A percentile compares a stretch with the other conserved stretches of the same genome.
phyloP scores from a whole-genome alignment of 352 stramenopile genomes.

The Thalassiosira hispida region DNA sequence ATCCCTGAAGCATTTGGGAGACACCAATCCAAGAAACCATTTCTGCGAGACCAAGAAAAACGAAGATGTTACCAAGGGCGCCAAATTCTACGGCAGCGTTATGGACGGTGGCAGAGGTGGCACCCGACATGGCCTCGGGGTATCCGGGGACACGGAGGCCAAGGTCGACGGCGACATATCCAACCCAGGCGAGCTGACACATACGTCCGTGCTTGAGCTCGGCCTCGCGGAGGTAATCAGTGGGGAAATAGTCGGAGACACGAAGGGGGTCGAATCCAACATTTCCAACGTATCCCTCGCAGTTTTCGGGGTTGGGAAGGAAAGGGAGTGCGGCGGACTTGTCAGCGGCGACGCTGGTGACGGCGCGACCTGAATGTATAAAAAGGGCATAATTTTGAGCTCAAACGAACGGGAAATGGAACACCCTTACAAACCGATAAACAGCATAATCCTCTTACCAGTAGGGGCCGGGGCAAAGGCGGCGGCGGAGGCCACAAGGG shows the following conservation, averaged over 20 bases:
- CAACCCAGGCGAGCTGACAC: slow-evolving; percentile 84
- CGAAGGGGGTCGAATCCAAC: slow-evolving; percentile 86
- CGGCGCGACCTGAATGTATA: background rate
- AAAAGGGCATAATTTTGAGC: background rate
- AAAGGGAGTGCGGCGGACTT: slow-evolving; percentile 80
- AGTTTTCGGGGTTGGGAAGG: slow-evolving; percentile 75
- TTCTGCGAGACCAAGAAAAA: slow-evolving; percentile 74
- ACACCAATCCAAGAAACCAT: slow-evolving; percentile 74
- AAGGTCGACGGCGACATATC: slow-evolving; percentile 79
- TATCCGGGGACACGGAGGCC: slow-evolving; percentile 68
- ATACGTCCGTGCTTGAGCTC: slow-evolving; percentile 88
- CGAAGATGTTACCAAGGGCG: slow-evolving; percentile 72
- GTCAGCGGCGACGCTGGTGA: slow-evolving; percentile 4
- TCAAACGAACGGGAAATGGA: background rate
- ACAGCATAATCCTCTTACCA: slow-evolving; percentile 25
- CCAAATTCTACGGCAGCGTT: slow-evolving; percentile 68
- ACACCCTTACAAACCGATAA: background rate
- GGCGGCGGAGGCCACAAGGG: slow-evolving; percentile 46
- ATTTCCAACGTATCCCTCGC: slow-evolving; percentile 81
- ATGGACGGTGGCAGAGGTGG: slow-evolving; percentile 72
- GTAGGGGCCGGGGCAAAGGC: slow-evolving; percentile 45
- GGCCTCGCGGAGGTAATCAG: slow-evolving; percentile 86
- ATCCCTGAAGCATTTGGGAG: slow-evolving; percentile 84
- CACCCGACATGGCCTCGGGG: slow-evolving; percentile 53
- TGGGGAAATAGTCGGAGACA: slow-evolving; percentile 83